Evolutionary conservation across 2,329 filamentous ascomycete genomes (phyloP), one percentile per base, ranked within the genome.

Genomic region (Dothistroma pini): DNA sequence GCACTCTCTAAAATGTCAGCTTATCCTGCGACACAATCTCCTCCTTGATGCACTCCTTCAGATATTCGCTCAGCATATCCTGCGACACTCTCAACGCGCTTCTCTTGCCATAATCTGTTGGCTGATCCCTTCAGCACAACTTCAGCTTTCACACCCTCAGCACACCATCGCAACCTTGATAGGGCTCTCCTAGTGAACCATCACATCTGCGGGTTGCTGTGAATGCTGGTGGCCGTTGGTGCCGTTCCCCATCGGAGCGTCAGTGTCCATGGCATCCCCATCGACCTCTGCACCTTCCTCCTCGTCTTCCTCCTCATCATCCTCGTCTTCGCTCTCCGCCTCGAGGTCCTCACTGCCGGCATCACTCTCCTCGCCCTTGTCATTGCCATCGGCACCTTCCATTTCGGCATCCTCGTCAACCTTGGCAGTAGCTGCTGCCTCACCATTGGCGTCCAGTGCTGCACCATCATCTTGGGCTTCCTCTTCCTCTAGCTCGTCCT

Each of bases 401-500:
- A 93, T 93, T 65, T 91, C 89, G 6, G 84, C 81, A 67, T 93
- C 90, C 60, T 89, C 88, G 50, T 83, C 85, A 61, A 81, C 75
- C 31, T 64, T 67, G 34, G 63, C 72, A 62, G 67, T 71, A 12
- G 65, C 68, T 47, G 69, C 72, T 21, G 72, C 75, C 72, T 79
- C 84, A 4, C 79, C 85, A 57, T 75, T 77, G 35, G 80, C 82
- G 41, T 83, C 84, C 12, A 77, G 85, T 16, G 25, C 4, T 56
- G 75, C 77, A 35, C 82, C 84, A 12, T 77, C 85, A n/a, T 84
- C 86, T 57, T 87, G 87, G 56, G 88, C 86, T 65, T 88, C 86
- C 65, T 88, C 86, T 38, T 88, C 88, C 16, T 86, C 86, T 41
- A 78, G 77, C 76, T 96, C 93, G 59, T 97, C 95, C 22, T 90